Conservation (phyloP, 179 eudicot genomes). For the Amaranthus tricolor region DNA sequence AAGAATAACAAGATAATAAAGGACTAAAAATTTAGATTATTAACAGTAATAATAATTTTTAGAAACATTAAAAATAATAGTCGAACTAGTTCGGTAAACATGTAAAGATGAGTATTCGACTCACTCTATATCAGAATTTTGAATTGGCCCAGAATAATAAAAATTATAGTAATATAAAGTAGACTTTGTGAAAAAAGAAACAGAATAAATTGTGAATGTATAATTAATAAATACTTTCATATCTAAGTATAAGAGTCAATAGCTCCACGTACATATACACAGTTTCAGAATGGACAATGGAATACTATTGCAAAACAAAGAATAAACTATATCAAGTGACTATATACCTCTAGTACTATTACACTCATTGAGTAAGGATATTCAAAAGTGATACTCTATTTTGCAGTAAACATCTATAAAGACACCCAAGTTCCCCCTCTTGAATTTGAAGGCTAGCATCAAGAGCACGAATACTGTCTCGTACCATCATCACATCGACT, state of each 20-base stretch:
- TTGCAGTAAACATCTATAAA: conserved; percentile 37
- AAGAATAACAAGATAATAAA: too few species aligned
- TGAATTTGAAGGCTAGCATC: conserved; percentile 29
- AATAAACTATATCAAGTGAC: neutral
- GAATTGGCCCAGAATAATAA: too few species aligned
- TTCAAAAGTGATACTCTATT: conserved; percentile 52
- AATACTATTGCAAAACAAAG: conserved; percentile 8
- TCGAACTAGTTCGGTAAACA: too few species aligned
- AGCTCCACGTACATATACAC: conserved; percentile 21
- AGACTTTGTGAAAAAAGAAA: neutral
- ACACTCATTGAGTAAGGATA: conserved; percentile 28
- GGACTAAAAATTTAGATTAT: too few species aligned
- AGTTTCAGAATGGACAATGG: conserved; percentile 2
- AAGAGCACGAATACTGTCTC: conserved; percentile 31
- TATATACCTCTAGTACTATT: neutral
- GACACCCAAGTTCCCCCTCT: conserved; percentile 37
- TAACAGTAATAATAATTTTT: too few species aligned
- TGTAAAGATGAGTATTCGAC: too few species aligned
- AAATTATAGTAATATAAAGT: too few species aligned
- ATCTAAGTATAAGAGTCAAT: conserved; percentile 1
- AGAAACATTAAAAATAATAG: too few species aligned
- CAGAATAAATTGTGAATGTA: neutral
- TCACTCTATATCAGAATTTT: too few species aligned
- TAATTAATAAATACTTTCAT: conserved; percentile 1
- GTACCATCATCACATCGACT: conserved; percentile 18